Percentiles rank a stretch among this genome's conserved stretches.
Evolutionary conservation across 2,329 filamentous ascomycete genomes (phyloP).

Genomic region (Onygenales sp.): DNA sequence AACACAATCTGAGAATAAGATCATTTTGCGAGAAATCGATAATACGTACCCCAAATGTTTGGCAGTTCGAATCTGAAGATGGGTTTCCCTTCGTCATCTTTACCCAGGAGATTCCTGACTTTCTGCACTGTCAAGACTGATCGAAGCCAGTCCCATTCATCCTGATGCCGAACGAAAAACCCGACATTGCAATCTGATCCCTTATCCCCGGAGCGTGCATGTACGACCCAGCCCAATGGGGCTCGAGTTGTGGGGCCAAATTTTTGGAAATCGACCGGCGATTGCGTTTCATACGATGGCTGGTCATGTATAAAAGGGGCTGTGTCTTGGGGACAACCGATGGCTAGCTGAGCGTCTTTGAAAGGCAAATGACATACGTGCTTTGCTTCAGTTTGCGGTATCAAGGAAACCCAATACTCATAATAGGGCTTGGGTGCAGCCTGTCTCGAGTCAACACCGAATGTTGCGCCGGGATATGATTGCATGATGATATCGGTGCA

Average conservation of each 20-base stretch:
- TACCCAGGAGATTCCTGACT: conserved; percentile 9
- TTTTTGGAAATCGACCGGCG: conserved; percentile 6
- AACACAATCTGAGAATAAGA: neutral
- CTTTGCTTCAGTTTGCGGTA: conserved; percentile 17
- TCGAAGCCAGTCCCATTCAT: conserved; percentile 37
- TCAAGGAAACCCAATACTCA: conserved; percentile 20
- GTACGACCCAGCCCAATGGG: conserved; percentile 26
- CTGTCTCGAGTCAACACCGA: conserved; percentile 7
- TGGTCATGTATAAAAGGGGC: neutral
- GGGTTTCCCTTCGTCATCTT: conserved; percentile 4
- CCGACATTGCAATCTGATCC: conserved; percentile 37
- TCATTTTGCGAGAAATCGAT: neutral
- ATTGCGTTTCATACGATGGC: conserved; percentile 12
- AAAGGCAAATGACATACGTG: conserved; percentile 15
- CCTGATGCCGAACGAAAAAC: conserved; percentile 33
- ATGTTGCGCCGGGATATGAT: conserved; percentile 17
- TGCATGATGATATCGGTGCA: conserved; percentile 19
- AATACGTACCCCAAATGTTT: neutral
- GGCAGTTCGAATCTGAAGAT: conserved; percentile 11
- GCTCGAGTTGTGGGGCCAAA: conserved; percentile 19
- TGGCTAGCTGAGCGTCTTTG: too few species aligned
- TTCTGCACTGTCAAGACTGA: conserved; percentile 6
- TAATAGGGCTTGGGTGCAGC: conserved; percentile 11
- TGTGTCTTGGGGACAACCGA: too few species aligned
- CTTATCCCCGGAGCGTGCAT: conserved; percentile 35